phyloP scores from a whole-genome alignment of 495 filamentous ascomycete species.

The Aspergillus egyptiacus region DNA sequence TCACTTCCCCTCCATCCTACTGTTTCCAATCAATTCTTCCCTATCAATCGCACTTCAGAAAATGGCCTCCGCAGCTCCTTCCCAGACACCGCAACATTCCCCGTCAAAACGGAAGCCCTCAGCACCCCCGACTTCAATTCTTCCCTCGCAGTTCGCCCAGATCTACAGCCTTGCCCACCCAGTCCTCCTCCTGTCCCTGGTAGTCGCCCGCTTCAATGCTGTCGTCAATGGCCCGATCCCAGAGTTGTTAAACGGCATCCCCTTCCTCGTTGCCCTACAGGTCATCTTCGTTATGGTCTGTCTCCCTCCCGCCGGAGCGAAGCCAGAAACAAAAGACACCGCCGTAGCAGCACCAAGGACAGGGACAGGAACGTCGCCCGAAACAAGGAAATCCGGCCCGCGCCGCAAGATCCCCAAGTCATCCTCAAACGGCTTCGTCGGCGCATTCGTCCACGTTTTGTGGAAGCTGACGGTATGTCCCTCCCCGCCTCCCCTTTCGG shows the following conservation, averaged over 20 bases:
- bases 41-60: not conserved
- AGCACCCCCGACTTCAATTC: conserved; percentile 35
- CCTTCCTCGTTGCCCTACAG: conserved; percentile 60
- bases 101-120: conserved; percentile 17
- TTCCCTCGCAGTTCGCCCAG: conserved; percentile 41
- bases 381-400: too few species aligned
- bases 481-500: not conserved
- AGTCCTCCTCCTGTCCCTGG: conserved; percentile 54
- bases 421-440: not conserved
- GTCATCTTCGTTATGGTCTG: conserved; percentile 63
- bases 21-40: not conserved
- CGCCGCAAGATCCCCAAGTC: not conserved
- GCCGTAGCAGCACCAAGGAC: too few species aligned
- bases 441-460: not conserved
- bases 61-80: conserved; percentile 22
- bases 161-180: conserved; percentile 60
- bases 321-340: not conserved
- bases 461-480: conserved; percentile 11
- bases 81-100: conserved; percentile 2
- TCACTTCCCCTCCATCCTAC: not conserved
- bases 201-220: conserved; percentile 53
- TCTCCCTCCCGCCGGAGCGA: conserved; percentile 57
- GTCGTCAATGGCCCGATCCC: conserved; percentile 68
- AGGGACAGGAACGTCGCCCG: not conserved
- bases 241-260: conserved; percentile 55